These are phyloP conservation scores for Pholiota adiposa DNA, from an alignment of 1,284 basidiomycete species.

Conservation along the genomic window DNA sequence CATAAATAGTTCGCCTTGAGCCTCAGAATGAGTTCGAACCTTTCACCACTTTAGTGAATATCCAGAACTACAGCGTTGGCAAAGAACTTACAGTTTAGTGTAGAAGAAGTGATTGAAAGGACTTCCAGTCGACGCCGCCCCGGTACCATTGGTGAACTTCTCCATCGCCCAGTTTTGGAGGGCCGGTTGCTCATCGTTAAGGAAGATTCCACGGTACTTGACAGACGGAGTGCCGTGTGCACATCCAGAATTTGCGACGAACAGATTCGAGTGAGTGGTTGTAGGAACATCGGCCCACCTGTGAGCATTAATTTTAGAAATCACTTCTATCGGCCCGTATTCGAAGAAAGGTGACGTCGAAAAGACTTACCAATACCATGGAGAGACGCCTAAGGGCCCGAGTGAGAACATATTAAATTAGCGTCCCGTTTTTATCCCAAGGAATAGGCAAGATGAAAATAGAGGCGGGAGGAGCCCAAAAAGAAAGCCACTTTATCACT, in stretches of 20 bases:
- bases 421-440: slow-evolving; percentile 4
- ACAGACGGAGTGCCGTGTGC: slow-evolving; percentile 71
- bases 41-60: slow-evolving; percentile 22
- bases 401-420: slow-evolving; percentile 13
- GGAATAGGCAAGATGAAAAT: not conserved
- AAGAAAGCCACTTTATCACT: slow-evolving; percentile 19
- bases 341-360: slow-evolving; percentile 30
- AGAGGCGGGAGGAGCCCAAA: slow-evolving; percentile 1
- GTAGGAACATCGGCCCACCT: slow-evolving; percentile 76
- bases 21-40: slow-evolving; percentile 70
- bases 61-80: too few relatives aligned
- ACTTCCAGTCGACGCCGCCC: slow-evolving; percentile 60
- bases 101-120: slow-evolving; percentile 74
- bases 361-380: slow-evolving; percentile 64
- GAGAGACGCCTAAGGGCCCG: slow-evolving; percentile 53
- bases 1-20: slow-evolving; percentile 75
- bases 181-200: slow-evolving; percentile 71
- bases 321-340: slow-evolving; percentile 23
- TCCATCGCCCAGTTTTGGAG: slow-evolving; percentile 65
- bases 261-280: slow-evolving; percentile 51
- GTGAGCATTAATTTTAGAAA: slow-evolving; percentile 15
- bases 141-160: slow-evolving; percentile 70
- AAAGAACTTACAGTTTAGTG: slow-evolving; percentile 48
- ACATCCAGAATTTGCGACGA: slow-evolving; percentile 55
- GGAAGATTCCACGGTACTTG: slow-evolving; percentile 71